These are phyloP conservation scores for Deinandra increscens DNA, from an alignment of 129 eudicot species.

Conservation along the genomic window DNA sequence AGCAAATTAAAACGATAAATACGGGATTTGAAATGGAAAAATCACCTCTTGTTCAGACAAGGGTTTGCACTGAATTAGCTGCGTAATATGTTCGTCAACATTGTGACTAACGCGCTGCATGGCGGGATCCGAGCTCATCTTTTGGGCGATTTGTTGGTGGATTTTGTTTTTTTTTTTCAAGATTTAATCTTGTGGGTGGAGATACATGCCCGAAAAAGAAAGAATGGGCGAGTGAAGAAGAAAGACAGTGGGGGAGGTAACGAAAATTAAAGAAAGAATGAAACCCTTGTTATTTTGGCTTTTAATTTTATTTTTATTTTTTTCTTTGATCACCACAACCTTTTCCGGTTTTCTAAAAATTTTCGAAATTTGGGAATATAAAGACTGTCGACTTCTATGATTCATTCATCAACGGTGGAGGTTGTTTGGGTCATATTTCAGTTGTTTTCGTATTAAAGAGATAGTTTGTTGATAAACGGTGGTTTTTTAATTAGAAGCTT, in stretches of 20 bases:
- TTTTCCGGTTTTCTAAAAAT: slow-evolving; percentile 26
- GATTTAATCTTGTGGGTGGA: slow-evolving; percentile 16
- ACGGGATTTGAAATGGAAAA: slow-evolving; percentile 1
- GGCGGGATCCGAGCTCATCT: slow-evolving; percentile 72
- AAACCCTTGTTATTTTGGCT: slow-evolving; percentile 19
- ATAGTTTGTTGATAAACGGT: no score
- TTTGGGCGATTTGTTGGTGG: slow-evolving; percentile 11
- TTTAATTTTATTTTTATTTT: no score
- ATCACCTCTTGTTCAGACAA: slow-evolving; percentile 92
- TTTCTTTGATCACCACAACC: slow-evolving; percentile 20
- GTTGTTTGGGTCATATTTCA: not conserved
- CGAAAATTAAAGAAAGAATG: slow-evolving; percentile 9
- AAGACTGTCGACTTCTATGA: not conserved
- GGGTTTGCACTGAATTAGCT: slow-evolving; percentile 99
- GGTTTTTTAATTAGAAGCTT: no score
- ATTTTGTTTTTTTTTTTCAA: not conserved
- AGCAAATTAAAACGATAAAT: not conserved
- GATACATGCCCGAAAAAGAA: slow-evolving; percentile 2
- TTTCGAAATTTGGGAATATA: slow-evolving; percentile 16
- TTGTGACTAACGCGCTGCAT: slow-evolving; percentile 57
- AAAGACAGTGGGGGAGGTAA: slow-evolving; percentile 20
- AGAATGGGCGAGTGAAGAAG: slow-evolving; percentile 23
- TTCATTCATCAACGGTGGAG: slow-evolving; percentile 3
- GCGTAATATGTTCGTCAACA: slow-evolving; percentile 81
- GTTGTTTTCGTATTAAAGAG: no score